Base-by-base conservation (phyloP, 805 yeast genomes). In the Candida vaughaniae region DNA sequence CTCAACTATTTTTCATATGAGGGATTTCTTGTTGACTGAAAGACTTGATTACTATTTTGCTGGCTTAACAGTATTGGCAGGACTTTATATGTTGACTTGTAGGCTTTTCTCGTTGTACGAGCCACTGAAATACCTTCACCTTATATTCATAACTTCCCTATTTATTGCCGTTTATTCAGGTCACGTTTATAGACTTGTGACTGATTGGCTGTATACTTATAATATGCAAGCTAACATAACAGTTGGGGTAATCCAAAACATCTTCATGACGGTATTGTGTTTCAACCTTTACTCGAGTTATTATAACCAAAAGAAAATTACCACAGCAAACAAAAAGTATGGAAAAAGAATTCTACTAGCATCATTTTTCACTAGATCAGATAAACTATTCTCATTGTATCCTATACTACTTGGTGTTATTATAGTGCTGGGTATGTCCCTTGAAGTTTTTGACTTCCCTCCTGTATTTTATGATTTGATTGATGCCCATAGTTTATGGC, bases 401-500 rank as follows among this genome's bases (percentile, higher is more conserved):
- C 73, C 73, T 8, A 46, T 68, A 29, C 32, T 62, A 11, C 52
- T 66, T 28, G 56, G 64, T 32, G 36, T 51, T 5, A 61, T 67
- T 7, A 82, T 90, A 8, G 51, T 77, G 2, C 49, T 74, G 16
- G 97, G 95, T 1, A 87, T 88, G 93, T 71, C 84, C n/a, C 75
- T 91, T 46, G 99, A 91, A 56, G 62, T 91, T 25, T 85, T 89
- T 60, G 99, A 91, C 60, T 93, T 93, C 56, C 76, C 95, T 4
- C 93, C 85, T 11, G 55, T 83, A 25, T 58, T 42, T 38, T 22
- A 22, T 22, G 84, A 73, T 48, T 70, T 85, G 26, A 50, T 93
- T 0, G 99, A 93, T 63, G 95, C 98, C 0, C 99, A 93, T 58
- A 80, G 96, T 1, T 56, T 93, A 29, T 93, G 99, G 99, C 99